These are phyloP conservation scores for Oryza meyeriana DNA, from an alignment of 176 grass and related monocot genomes.

Conservation along the genomic window DNA sequence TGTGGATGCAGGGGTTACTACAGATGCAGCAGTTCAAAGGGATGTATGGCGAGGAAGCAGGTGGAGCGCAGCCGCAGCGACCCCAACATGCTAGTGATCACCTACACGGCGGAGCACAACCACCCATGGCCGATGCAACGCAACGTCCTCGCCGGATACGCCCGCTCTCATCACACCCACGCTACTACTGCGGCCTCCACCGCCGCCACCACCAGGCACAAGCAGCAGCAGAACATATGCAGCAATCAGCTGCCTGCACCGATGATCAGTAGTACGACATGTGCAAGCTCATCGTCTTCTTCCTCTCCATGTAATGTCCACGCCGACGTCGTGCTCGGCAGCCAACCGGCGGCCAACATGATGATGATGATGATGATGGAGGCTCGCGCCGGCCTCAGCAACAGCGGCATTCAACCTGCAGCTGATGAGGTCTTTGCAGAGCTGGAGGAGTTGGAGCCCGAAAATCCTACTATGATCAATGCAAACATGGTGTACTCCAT, in stretches of 20 bases:
- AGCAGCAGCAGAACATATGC: not conserved
- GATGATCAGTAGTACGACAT: not conserved
- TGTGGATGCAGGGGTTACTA: slow-evolving; percentile 74
- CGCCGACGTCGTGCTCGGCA: not conserved
- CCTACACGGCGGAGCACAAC: slow-evolving; percentile 94
- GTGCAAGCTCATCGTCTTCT: not conserved
- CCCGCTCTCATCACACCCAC: slow-evolving; percentile 60
- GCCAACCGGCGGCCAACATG: not conserved
- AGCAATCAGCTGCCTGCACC: not conserved
- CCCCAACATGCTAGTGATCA: slow-evolving; percentile 92
- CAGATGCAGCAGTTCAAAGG: slow-evolving; percentile 97
- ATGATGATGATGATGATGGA: not conserved
- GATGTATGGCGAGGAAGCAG: slow-evolving; percentile 89
- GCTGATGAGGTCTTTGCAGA: slow-evolving; percentile 50
- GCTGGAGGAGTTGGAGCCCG: slow-evolving; percentile 45
- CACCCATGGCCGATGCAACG: slow-evolving; percentile 93
- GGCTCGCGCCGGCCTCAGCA: not conserved
- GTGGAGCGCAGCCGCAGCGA: slow-evolving; percentile 95
- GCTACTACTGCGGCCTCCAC: not conserved
- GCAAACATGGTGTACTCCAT: slow-evolving; percentile 30
- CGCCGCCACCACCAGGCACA: slow-evolving; percentile 41
- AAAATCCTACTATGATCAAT: not conserved
- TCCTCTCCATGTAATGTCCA: not conserved
- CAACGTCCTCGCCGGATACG: slow-evolving; percentile 80
- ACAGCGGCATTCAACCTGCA: slow-evolving; percentile 15